Evolutionary conservation across 176 grass and related monocot genomes (phyloP), one percentile per base, ranked within the genome.

Genomic region (Echinochloa phyllopogon): DNA sequence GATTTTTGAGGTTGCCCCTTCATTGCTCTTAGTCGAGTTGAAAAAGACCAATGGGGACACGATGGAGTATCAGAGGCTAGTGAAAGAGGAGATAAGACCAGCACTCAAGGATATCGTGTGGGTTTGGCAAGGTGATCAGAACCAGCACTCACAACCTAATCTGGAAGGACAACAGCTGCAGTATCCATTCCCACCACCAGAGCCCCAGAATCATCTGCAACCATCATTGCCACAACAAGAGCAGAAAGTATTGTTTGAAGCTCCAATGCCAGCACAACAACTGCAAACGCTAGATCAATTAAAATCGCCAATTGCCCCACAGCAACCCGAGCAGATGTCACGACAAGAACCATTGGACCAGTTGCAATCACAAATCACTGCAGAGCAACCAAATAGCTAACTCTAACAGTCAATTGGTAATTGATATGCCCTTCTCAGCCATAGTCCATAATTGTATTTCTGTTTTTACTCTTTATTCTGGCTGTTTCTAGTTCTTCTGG

Each of bases 61-160:
- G 6, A 14, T 92, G 80, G 96, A 95, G 77, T 98, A 94, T 82
- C 91, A 92, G 49, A 92, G 89, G 44, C 69, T 95, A 38, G 50
- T 98, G 80, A 92, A 92, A 52, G 93, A 98, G 29, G 92, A 93
- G 21, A 84, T 98, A 85, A 89, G 89, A 27, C 96, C 93, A n/a
- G 91, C 91, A 33, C 88, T 98, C 6, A 88, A 85, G 16, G 96
- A 98, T 77, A 95, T 98, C 51, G 93, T 95, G 23, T 98, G 96
- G 96, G 81, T 90, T 61, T 98, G 96, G 96, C 87, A 98, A 80
- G 89, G 85, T 38, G 92, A 98, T 64, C 50, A 56, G 23, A 40
- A 84, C 8, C 83, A 87, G 62, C 77, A 83, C 24, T 74, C 65
- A 56, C 71, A 78, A 25, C 59, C 76, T 63, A 50, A 75, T n/a